Conservation (phyloP, 768 basidiomycete species). For the Phaeotremella skinneri region DNA sequence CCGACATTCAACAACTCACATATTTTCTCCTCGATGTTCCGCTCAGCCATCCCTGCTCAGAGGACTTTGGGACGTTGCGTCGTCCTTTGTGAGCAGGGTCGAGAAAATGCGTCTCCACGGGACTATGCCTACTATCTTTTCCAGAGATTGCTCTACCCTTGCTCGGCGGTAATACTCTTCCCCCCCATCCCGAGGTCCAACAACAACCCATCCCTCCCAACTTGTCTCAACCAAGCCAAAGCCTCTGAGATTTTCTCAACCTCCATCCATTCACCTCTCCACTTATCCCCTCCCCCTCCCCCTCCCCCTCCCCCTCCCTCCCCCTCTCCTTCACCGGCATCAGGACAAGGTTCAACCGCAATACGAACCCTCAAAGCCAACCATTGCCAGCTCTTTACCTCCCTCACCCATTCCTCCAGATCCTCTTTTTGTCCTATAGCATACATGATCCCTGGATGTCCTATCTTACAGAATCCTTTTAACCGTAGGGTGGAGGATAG, state of each 20-base stretch:
- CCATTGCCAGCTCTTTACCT: conserved; percentile 76
- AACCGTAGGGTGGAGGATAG: conserved; percentile 58
- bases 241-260: conserved; percentile 69
- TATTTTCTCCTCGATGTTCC: too few relatives aligned
- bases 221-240: conserved; percentile 63
- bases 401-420: conserved; percentile 64
- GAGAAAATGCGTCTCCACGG: too few relatives aligned
- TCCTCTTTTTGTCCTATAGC: conserved; percentile 60
- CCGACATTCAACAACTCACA: too few relatives aligned
- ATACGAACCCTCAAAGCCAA: conserved; percentile 66
- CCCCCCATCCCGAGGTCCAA: conserved; percentile 66
- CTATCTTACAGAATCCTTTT: conserved; percentile 69
- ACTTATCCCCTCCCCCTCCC: conserved; percentile 47
- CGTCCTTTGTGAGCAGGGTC: too few relatives aligned
- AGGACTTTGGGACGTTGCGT: too few relatives aligned
- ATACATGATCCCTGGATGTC: conserved; percentile 74
- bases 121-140: too few relatives aligned
- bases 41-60: too few relatives aligned
- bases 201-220: conserved; percentile 61
- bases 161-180: not conserved
- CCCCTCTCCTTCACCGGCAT: conserved; percentile 4
- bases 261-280: conserved; percentile 63
- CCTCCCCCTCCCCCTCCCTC: conserved; percentile 23
- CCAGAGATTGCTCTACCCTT: too few relatives aligned
- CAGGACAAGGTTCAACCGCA: conserved; percentile 11